phyloP scores from a whole-genome alignment of 345 rosid genomes.

The Conringia planisiliqua region DNA sequence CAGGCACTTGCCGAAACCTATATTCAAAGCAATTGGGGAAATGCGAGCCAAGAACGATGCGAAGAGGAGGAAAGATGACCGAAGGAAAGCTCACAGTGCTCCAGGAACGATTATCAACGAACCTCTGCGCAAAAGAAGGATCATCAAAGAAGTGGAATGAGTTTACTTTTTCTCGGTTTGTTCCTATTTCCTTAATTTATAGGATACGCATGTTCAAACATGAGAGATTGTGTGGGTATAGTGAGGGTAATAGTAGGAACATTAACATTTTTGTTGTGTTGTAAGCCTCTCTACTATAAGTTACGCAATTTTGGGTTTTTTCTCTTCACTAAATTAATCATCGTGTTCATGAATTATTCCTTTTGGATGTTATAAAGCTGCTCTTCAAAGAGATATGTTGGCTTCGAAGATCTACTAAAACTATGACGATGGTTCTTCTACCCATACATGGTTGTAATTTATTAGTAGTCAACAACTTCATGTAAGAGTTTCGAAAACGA shows the following conservation, averaged over 20 bases:
- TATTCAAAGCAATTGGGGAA: constrained; percentile 57
- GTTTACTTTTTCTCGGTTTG: neutral
- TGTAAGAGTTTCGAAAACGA: neutral
- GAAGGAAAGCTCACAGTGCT: constrained; percentile 87
- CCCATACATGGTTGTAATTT: neutral
- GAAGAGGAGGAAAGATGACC: constrained; percentile 70
- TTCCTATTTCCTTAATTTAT: neutral
- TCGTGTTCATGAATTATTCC: neutral
- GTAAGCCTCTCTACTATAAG: neutral
- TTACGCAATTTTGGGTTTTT: neutral
- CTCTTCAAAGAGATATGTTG: neutral
- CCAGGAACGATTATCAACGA: constrained; percentile 56
- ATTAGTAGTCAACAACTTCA: neutral
- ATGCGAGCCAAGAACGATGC: constrained; percentile 55
- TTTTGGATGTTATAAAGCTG: neutral
- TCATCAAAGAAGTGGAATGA: constrained; percentile 79
- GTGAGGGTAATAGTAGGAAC: constrained; percentile 3
- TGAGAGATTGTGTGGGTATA: neutral
- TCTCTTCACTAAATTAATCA: neutral
- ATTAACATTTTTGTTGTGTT: constrained; percentile 7
- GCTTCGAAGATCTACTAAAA: neutral
- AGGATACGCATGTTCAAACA: neutral
- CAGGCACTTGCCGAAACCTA: constrained; percentile 84
- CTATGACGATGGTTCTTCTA: neutral
- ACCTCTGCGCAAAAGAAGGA: constrained; percentile 66